A percentile compares a stretch with the other conserved stretches of the same genome.
These are phyloP conservation scores for Clavariopsis aquatica DNA, from an alignment of 495 filamentous ascomycete species.

Conservation along the genomic window DNA sequence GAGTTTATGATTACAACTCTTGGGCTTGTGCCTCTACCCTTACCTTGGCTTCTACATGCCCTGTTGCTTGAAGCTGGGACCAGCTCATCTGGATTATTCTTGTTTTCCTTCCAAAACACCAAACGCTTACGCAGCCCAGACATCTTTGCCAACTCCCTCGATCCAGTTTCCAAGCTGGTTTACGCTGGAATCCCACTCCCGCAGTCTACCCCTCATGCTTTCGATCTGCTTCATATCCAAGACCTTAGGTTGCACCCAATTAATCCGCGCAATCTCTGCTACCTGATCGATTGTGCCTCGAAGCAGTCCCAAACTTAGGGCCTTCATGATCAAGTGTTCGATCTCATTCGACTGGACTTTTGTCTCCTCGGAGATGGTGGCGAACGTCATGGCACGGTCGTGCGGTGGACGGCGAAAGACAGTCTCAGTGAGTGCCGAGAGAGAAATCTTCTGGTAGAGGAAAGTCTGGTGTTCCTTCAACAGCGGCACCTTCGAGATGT, in stretches of 20 bases:
- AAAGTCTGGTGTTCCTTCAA: constrained; percentile 76
- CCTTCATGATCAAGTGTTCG: constrained; percentile 98
- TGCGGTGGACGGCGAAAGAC: constrained; percentile 95
- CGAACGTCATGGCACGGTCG: constrained; percentile 89
- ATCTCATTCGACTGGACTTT: constrained; percentile 89
- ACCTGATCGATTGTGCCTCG: constrained; percentile 96
- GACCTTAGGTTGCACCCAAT: constrained; percentile 98
- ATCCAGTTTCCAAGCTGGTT: constrained; percentile 95
- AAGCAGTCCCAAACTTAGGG: constrained; percentile 85
- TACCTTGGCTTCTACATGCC: neutral
- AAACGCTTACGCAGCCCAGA: constrained; percentile 71
- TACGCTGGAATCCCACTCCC: constrained; percentile 94
- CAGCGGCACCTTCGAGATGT: constrained; percentile 75
- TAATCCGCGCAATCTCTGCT: constrained; percentile 87
- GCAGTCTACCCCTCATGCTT: constrained; percentile 81
- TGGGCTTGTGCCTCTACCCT: neutral
- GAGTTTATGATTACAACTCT: constrained; percentile 19
- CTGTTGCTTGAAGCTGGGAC: neutral
- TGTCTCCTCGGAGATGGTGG: constrained; percentile 83
- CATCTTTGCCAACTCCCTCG: constrained; percentile 82
- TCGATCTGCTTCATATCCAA: constrained; percentile 95
- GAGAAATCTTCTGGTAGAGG: constrained; percentile 95
- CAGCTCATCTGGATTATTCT: neutral
- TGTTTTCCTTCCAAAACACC: neutral
- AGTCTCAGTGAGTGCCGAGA: constrained; percentile 91